phyloP scores from a whole-genome alignment of 176 grass and related monocot genomes.

The Oropetium thomaeum region DNA sequence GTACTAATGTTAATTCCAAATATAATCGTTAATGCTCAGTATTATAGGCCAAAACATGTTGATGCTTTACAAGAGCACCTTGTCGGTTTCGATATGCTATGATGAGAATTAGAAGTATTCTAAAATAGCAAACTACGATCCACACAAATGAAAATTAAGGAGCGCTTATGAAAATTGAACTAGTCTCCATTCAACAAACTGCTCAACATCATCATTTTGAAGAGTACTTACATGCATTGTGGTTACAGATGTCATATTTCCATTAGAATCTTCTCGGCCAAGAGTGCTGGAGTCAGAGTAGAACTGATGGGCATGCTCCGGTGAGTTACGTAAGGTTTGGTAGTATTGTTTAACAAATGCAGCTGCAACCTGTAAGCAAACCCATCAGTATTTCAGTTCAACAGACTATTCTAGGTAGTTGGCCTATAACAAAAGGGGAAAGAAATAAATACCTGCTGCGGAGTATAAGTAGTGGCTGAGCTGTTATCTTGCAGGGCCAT shows the following conservation, averaged over 20 bases:
- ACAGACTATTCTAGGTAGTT: not conserved
- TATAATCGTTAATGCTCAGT: not conserved
- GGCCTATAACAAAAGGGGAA: not conserved
- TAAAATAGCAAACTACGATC: not conserved
- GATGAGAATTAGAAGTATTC: not conserved
- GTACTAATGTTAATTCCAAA: not conserved
- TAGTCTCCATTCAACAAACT: not conserved
- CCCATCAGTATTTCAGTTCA: not conserved
- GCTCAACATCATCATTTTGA: not conserved
- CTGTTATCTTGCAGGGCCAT: slow-evolving; percentile 29
- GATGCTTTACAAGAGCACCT: not conserved
- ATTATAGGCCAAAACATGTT: not conserved
- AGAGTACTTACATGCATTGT: slow-evolving; percentile 54
- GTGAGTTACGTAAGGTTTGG: slow-evolving; percentile 40
- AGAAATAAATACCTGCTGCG: slow-evolving; percentile 32
- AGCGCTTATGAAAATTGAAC: not conserved
- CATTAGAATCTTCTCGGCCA: slow-evolving; percentile 65
- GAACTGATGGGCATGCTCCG: slow-evolving; percentile 61
- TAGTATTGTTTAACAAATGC: slow-evolving; percentile 93
- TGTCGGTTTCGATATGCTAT: not conserved
- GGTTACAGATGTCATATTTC: slow-evolving; percentile 57
- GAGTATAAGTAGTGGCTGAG: not conserved
- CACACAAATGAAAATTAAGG: not conserved
- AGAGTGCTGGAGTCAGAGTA: slow-evolving; percentile 74
- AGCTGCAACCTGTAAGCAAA: slow-evolving; percentile 53